Evolutionary conservation across 176 grass and related monocot genomes (phyloP).

Genomic region (Aegilops sharonensis): DNA sequence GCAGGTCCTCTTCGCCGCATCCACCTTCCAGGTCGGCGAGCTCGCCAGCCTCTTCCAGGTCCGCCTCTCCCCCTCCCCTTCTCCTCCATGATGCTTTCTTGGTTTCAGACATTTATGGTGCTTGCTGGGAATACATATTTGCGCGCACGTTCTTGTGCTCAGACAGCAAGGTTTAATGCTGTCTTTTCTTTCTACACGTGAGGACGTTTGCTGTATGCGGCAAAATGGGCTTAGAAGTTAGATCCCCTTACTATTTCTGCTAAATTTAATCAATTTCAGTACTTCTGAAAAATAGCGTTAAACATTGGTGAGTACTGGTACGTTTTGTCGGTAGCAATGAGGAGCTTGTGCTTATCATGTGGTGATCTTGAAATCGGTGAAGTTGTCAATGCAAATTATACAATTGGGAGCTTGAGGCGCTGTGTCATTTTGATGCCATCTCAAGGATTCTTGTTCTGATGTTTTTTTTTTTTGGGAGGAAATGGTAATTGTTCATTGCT

Average conservation of each 20-base stretch:
- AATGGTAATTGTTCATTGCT: neutral
- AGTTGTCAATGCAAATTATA: neutral
- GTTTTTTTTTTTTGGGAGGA: too few relatives aligned
- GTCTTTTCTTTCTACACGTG: neutral
- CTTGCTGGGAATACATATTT: neutral
- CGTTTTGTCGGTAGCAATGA: neutral
- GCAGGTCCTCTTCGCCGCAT: constrained; percentile 84
- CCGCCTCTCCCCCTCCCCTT: neutral
- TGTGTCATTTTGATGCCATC: neutral
- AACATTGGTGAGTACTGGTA: neutral
- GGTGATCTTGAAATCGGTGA: neutral
- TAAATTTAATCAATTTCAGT: neutral
- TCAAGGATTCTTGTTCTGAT: too few relatives aligned
- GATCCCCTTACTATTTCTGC: neutral
- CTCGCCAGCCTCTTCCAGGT: constrained; percentile 97
- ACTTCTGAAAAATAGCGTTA: neutral
- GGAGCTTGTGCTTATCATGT: neutral
- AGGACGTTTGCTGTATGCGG: neutral
- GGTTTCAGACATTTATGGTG: neutral
- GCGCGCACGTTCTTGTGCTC: neutral
- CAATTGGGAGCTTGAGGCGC: neutral
- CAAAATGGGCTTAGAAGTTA: neutral
- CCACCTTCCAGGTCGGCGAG: constrained; percentile 82
- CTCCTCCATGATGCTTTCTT: neutral
- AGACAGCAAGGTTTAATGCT: neutral